A percentile compares a stretch with the other conserved stretches of the same genome.
Conservation (phyloP, 768 basidiomycete genomes). For the Leccinum rimulosum region DNA sequence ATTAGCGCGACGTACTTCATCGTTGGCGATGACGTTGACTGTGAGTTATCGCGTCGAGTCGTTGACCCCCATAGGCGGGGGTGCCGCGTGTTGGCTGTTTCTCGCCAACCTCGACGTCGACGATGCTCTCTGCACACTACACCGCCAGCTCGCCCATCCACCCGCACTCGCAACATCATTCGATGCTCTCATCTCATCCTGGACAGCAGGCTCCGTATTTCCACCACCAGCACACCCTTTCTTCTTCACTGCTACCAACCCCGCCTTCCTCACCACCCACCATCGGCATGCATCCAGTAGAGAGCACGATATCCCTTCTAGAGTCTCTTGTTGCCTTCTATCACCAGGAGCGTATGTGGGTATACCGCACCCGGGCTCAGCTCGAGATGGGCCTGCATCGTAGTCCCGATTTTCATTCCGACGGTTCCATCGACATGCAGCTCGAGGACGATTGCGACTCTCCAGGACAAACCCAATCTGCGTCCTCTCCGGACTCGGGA, state of each 20-base stretch:
- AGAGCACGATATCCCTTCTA: slow-evolving; percentile 55
- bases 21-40: not conserved
- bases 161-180: slow-evolving; percentile 23
- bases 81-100: not conserved
- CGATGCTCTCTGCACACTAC: slow-evolving; percentile 71
- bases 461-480: slow-evolving; percentile 16
- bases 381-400: slow-evolving; percentile 48
- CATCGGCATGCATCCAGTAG: slow-evolving; percentile 35
- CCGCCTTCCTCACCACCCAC: slow-evolving; percentile 34
- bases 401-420: slow-evolving; percentile 6
- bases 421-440: slow-evolving; percentile 9
- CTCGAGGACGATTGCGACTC: slow-evolving; percentile 23
- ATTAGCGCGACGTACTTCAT: slow-evolving; percentile 96
- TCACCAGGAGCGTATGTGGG: slow-evolving; percentile 70
- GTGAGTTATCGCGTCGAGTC: slow-evolving; percentile 9
- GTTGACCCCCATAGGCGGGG: slow-evolving; percentile 21
- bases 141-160: slow-evolving; percentile 16
- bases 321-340: slow-evolving; percentile 66
- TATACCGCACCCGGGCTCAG: slow-evolving; percentile 60
- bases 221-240: slow-evolving; percentile 27
- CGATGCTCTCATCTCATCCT: slow-evolving; percentile 25
- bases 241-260: slow-evolving; percentile 34
- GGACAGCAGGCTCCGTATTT: slow-evolving; percentile 23
- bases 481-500: slow-evolving; percentile 19
- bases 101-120: slow-evolving; percentile 1